Evolutionary conservation across 139 green algal species (phyloP), one percentile per base, ranked within the genome.

Genomic region (Chlorella sorokiniana): DNA sequence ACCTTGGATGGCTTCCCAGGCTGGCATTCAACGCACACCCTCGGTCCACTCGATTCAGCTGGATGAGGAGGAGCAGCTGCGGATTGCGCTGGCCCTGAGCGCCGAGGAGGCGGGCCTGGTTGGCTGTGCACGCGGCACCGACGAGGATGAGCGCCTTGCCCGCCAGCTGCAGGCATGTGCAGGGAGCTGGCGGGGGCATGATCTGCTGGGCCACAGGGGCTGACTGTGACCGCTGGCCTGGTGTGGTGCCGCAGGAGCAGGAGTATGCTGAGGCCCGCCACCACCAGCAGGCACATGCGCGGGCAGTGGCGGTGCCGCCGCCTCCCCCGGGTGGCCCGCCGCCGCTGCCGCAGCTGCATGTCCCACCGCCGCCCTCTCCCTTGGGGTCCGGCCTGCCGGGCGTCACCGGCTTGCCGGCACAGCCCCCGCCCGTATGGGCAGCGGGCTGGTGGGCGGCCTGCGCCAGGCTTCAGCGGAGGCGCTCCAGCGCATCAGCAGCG

Each of bases 11-110:
- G 69, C 7, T 11, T 8, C 18, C 22, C 27, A 22, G 23, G 35
- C 4, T 3, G 5, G 11, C 18, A 41, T 25, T 27, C 69, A 42
- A 4, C 65, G 54, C 48, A 68, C 31, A 52, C 59, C 56, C 16
- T 65, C 48, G 16, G 56, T 65, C 9, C 73, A 79, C 54, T 41
- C 73, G 2, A 27, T 79, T 37, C 18, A 67, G 35, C 33, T 86
- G n/a, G 51, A 67, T 18, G 84, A 88, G 56, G 73, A 88, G 37
- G 71, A 88, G 81, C 56, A 88, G n/a, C 69, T 88, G 29, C 69
- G 78, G 51, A 56, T 84, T 37, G 84, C 84, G 1, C 69, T 88
- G 64, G 81, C 82, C 1, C 41, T 88, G 23, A 82, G 69, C 8
- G 73, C 68, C 2, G 52, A 72, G 62, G 81, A 86, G 73, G 64